These are phyloP conservation scores for Limtongozyma cylindracea DNA, from an alignment of 805 yeast species.

Conservation along the genomic window DNA sequence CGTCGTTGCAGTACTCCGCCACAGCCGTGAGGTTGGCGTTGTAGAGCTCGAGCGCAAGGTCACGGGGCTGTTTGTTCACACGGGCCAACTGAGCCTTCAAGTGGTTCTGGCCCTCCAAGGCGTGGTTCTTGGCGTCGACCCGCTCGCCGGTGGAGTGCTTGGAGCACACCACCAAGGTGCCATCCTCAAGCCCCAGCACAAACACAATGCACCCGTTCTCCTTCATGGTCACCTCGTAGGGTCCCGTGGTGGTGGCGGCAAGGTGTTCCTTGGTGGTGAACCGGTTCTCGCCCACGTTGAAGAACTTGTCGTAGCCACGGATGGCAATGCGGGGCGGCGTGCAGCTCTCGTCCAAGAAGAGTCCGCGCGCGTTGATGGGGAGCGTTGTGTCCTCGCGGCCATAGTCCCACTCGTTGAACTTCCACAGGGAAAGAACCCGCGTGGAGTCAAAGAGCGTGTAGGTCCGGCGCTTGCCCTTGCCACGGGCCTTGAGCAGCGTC, in stretches of 20 bases:
- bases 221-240: slow-evolving; percentile 59
- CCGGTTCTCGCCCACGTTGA: slow-evolving; percentile 55
- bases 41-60: slow-evolving; percentile 31
- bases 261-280: slow-evolving; percentile 20
- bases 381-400: too few relatives aligned
- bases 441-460: too few relatives aligned
- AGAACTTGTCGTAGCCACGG: slow-evolving; percentile 89
- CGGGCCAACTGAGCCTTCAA: slow-evolving; percentile 27
- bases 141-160: slow-evolving; percentile 73
- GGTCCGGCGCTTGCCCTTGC: too few relatives aligned
- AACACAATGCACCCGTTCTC: slow-evolving; percentile 89
- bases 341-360: slow-evolving; percentile 26
- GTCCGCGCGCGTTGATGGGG: slow-evolving; percentile 66
- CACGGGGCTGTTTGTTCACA: slow-evolving; percentile 12
- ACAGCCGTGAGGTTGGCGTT: slow-evolving; percentile 50
- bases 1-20: slow-evolving; percentile 80
- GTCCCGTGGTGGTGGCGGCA: slow-evolving; percentile 35
- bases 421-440: too few relatives aligned
- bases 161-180: slow-evolving; percentile 66
- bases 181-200: slow-evolving; percentile 52
- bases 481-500: too few relatives aligned
- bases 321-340: slow-evolving; percentile 24
- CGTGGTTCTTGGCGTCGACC: slow-evolving; percentile 1
- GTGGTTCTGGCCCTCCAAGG: slow-evolving; percentile 24
- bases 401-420: too few relatives aligned